Evolutionary conservation across 148 eudicot genomes (phyloP).

Genomic region (Silene uniflora): DNA sequence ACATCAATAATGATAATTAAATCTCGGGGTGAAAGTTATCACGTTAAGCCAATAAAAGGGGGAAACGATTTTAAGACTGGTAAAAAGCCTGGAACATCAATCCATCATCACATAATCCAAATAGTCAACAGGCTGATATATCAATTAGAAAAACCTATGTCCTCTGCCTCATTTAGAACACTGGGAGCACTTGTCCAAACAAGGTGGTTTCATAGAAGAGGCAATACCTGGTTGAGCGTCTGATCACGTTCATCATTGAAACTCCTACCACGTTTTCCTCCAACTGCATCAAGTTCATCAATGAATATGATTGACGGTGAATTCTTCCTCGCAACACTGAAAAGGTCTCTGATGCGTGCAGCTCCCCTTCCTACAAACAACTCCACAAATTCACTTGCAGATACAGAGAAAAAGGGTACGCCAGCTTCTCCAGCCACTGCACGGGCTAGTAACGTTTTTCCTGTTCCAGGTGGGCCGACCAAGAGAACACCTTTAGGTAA

Average conservation of each 20-base stretch:
- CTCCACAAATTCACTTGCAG: constrained; percentile 99
- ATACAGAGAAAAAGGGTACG: constrained; percentile 90
- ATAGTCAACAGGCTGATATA: no score
- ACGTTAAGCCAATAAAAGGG: no score
- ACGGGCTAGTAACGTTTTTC: constrained; percentile 95
- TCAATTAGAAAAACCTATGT: no score
- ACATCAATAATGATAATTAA: no score
- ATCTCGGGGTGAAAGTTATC: no score
- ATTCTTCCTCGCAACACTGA: constrained; percentile 72
- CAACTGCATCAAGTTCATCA: constrained; percentile 98
- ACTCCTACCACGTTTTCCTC: constrained; percentile 96
- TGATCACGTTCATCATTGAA: constrained; percentile 98
- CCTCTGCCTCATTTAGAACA: background rate
- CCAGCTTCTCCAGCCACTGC: constrained; percentile 99
- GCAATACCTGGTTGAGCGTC: constrained; percentile 83
- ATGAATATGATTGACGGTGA: constrained; percentile 92
- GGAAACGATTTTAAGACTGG: no score
- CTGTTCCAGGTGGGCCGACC: constrained; percentile 98
- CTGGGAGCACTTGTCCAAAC: background rate
- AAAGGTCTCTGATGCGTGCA: constrained; percentile 96
- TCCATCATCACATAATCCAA: no score
- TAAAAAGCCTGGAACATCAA: no score
- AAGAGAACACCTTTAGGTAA: constrained; percentile 92
- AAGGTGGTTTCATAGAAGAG: background rate
- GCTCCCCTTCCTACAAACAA: constrained; percentile 98